These are phyloP conservation scores for Petrea volubilis DNA, from an alignment of 257 asterid species.

Conservation along the genomic window DNA sequence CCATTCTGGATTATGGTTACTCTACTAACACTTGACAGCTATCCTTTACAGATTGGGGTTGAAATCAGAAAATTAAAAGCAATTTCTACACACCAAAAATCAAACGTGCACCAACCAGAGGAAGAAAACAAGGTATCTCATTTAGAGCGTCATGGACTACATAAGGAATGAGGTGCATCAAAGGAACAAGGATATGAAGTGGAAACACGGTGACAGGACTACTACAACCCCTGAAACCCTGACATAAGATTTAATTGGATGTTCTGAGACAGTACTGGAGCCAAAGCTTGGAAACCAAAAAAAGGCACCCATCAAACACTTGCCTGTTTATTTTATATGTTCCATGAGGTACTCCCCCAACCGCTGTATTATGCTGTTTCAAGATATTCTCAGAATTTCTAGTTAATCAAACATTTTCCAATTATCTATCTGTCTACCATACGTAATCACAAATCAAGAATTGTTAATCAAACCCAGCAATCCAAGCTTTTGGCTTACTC, in stretches of 20 bases:
- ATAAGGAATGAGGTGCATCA: slow-evolving; percentile 5
- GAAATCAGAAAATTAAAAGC: slow-evolving; percentile 6
- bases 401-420: neutral
- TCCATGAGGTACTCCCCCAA: neutral
- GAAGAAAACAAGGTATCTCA: neutral
- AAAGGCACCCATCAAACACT: slow-evolving; percentile 5
- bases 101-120: neutral
- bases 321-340: neutral
- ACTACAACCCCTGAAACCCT: neutral
- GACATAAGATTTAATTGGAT: neutral
- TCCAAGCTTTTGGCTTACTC: slow-evolving; percentile 9
- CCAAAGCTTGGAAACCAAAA: neutral
- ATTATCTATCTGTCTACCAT: neutral
- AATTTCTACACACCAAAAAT: slow-evolving; percentile 12
- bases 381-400: slow-evolving; percentile 6
- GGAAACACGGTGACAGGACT: neutral
- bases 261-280: neutral
- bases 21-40: neutral
- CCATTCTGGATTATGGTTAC: neutral
- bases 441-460: neutral
- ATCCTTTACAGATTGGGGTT: neutral
- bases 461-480: neutral
- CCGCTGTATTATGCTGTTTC: neutral
- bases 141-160: neutral
- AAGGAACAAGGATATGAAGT: slow-evolving; percentile 2